Percentiles rank a stretch among this genome's conserved stretches.
Evolutionary conservation across 2,329 filamentous ascomycete species (phyloP).

Genomic region (Paradendryphiella salina): DNA sequence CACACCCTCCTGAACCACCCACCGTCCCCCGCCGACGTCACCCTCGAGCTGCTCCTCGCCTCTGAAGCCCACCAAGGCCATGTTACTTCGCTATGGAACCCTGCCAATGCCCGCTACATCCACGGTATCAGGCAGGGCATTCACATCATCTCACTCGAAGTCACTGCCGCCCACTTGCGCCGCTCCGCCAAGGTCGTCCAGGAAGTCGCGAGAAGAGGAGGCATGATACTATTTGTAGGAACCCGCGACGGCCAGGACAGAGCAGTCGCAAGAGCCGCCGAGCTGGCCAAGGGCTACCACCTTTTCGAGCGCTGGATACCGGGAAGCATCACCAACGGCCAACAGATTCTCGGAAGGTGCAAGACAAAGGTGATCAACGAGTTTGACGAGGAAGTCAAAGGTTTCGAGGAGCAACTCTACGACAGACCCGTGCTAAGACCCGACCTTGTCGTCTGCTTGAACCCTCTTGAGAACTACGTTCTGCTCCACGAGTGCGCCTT

Average conservation of each 20-base stretch:
- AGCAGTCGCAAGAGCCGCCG: constrained; percentile 77
- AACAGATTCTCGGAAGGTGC: constrained; percentile 78
- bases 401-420: constrained; percentile 67
- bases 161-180: constrained; percentile 85
- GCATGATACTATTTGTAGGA: constrained; percentile 87
- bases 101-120: constrained; percentile 90
- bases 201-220: constrained; percentile 79
- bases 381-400: constrained; percentile 64
- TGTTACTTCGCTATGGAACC: constrained; percentile 89
- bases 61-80: constrained; percentile 70
- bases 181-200: constrained; percentile 90
- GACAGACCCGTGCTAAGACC: constrained; percentile 72
- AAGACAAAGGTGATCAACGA: constrained; percentile 76
- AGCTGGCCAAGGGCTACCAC: constrained; percentile 78
- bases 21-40: constrained; percentile 76
- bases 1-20: constrained; percentile 70
- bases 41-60: constrained; percentile 76
- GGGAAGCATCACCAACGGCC: constrained; percentile 87
- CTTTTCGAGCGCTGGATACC: constrained; percentile 93
- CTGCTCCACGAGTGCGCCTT: constrained; percentile 88
- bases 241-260: constrained; percentile 80
- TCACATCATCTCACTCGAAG: constrained; percentile 91
- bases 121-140: constrained; percentile 85
- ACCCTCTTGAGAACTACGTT: constrained; percentile 89
- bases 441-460: constrained; percentile 89